Conservation (phyloP, 306 rosid genomes). For the Notholithocarpus densiflorus region DNA sequence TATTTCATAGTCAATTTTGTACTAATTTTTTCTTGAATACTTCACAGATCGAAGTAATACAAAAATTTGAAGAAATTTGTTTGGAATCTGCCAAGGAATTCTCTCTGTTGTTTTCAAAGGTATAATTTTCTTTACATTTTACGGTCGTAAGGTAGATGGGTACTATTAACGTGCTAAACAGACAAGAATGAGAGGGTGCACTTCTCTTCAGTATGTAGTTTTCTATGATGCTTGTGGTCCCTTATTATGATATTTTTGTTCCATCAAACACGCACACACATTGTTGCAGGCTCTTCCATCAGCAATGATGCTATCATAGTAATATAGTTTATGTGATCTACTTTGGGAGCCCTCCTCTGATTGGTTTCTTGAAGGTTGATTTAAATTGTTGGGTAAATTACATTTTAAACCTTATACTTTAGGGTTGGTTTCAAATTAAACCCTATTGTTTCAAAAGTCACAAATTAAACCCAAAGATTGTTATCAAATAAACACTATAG, state of each 20-base stretch:
- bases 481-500: no score
- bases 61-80: slow-evolving; percentile 89
- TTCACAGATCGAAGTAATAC: slow-evolving; percentile 85
- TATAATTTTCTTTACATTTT: slow-evolving; percentile 24
- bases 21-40: background rate
- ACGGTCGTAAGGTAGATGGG: background rate
- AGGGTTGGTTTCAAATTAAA: no score
- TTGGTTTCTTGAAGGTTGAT: background rate
- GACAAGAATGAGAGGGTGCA: background rate
- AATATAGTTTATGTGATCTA: background rate
- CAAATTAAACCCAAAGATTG: no score
- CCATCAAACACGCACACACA: background rate
- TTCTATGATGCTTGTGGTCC: background rate
- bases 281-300: background rate
- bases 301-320: background rate
- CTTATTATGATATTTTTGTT: background rate
- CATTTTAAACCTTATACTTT: no score
- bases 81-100: slow-evolving; percentile 82
- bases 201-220: background rate
- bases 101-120: slow-evolving; percentile 68
- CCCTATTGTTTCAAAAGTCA: no score
- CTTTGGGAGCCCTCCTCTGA: background rate
- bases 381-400: no score
- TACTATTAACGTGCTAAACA: background rate
- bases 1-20: slow-evolving; percentile 3